These are phyloP conservation scores for Fusarium sp. DNA, from an alignment of 2,329 filamentous ascomycete genomes.

Conservation along the genomic window DNA sequence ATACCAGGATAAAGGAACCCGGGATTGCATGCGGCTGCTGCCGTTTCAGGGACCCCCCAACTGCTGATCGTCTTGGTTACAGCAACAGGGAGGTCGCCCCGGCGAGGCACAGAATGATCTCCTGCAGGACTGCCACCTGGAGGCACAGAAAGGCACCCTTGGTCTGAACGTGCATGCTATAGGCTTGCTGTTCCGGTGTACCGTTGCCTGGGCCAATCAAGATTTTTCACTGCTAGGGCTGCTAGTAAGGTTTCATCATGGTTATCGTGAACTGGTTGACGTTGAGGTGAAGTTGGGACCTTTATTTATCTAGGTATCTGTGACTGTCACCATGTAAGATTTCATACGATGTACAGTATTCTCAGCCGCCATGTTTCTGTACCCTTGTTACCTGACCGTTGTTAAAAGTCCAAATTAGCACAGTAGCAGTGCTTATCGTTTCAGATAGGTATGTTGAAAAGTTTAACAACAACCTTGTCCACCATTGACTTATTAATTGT, in stretches of 20 bases:
- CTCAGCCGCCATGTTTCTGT: background rate
- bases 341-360: background rate
- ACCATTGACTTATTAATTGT: background rate
- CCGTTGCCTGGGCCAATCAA: constrained; percentile 13
- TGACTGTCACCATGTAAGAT: background rate
- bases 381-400: background rate
- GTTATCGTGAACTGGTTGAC: background rate
- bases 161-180: constrained; percentile 16
- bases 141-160: constrained; percentile 21
- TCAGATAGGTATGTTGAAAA: background rate
- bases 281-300: background rate
- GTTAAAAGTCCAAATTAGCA: background rate
- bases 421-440: background rate
- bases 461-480: background rate
- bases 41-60: constrained; percentile 36
- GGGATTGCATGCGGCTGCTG: constrained; percentile 39
- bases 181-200: constrained; percentile 12
- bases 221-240: background rate
- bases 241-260: background rate
- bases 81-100: constrained; percentile 19
- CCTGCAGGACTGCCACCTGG: constrained; percentile 25
- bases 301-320: too few relatives aligned
- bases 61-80: constrained; percentile 25
- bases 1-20: constrained; percentile 3
- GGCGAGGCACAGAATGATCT: constrained; percentile 38